phyloP scores from a whole-genome alignment of 1,284 basidiomycete genomes.

The Ceratobasidium sp. region DNA sequence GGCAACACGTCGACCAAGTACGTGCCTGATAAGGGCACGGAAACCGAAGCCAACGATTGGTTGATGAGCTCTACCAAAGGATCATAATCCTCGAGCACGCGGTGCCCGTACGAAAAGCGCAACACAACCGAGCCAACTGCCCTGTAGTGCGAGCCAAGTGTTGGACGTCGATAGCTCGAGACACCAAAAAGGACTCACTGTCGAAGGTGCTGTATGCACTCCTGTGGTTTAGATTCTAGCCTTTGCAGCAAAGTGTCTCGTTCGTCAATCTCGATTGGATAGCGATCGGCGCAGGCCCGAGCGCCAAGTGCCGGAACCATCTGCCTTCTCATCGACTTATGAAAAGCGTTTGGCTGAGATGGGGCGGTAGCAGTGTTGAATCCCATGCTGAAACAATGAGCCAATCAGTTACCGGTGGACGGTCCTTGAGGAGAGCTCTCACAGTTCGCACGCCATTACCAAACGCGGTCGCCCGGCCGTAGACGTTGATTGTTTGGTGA shows the following conservation, averaged over 20 bases:
- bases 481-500: conserved; percentile 2
- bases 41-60: conserved; percentile 3
- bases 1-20: conserved; percentile 21
- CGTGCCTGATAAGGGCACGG: conserved; percentile 5
- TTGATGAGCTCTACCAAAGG: conserved; percentile 24
- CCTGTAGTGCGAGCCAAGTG: neutral
- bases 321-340: conserved; percentile 7
- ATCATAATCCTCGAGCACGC: conserved; percentile 4
- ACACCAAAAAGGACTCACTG: neutral
- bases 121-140: conserved; percentile 22
- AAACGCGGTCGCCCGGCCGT: conserved; percentile 14
- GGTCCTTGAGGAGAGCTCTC: neutral
- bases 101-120: conserved; percentile 2
- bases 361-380: conserved; percentile 19
- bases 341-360: conserved; percentile 16
- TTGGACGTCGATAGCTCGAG: neutral
- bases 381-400: conserved; percentile 2
- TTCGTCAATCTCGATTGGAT: conserved; percentile 1
- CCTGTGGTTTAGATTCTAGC: neutral
- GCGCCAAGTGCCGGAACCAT: conserved; percentile 18
- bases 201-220: conserved; percentile 3
- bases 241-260: conserved; percentile 3
- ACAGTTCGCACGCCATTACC: conserved; percentile 31
- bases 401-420: neutral
- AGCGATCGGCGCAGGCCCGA: neutral